Evolutionary conservation across 805 yeast species (phyloP).

Genomic region (Saccharomycopsis selenospora): DNA sequence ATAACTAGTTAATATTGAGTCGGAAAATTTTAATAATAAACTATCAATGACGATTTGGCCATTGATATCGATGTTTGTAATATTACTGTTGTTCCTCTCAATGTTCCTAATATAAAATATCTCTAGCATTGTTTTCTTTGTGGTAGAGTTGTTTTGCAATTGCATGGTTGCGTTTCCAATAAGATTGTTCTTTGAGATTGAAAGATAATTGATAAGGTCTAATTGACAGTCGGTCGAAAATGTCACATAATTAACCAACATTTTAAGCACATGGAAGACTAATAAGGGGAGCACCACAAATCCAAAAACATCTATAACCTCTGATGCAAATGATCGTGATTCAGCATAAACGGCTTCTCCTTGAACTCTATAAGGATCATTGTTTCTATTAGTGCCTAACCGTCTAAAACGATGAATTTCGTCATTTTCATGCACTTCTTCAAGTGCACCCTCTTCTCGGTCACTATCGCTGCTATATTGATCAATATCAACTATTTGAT

Average conservation of each 20-base stretch:
- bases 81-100: neutral
- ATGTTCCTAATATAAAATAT: neutral
- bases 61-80: neutral
- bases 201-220: constrained; percentile 14
- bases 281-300: constrained; percentile 11
- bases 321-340: neutral
- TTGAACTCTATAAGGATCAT: too few species aligned
- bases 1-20: constrained; percentile 5
- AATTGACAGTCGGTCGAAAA: constrained; percentile 13
- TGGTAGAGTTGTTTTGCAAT: neutral
- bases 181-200: constrained; percentile 7
- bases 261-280: constrained; percentile 6
- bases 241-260: constrained; percentile 13
- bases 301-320: constrained; percentile 12
- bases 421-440: too few species aligned
- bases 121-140: neutral
- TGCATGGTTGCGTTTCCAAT: neutral
- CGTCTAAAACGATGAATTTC: too few species aligned
- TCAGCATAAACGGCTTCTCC: neutral
- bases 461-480: too few species aligned
- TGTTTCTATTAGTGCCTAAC: too few species aligned
- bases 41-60: constrained; percentile 1
- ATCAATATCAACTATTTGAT: neutral
- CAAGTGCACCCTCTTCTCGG: too few species aligned
- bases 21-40: constrained; percentile 15